Evolutionary conservation across 306 rosid genomes (phyloP).

Genomic region (Dryas octopetala): DNA sequence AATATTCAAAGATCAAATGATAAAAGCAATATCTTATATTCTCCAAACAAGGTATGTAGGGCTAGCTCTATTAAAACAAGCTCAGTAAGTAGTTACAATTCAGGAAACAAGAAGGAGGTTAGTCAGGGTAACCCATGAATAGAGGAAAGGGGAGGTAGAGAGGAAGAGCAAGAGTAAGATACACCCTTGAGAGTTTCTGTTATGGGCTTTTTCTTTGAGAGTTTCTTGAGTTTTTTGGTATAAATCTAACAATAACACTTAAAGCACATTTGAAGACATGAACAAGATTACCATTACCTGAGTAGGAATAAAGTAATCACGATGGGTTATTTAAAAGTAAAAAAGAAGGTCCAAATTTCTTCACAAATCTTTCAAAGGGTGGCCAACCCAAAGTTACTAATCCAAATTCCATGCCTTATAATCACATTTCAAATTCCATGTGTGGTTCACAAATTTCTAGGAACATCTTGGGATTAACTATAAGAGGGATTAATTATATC

Average conservation of each 20-base stretch:
- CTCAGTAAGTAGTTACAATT: neutral
- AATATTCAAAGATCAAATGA: no score
- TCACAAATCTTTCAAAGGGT: no score
- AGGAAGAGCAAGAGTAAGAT: neutral
- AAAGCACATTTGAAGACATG: neutral
- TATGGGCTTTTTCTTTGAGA: neutral
- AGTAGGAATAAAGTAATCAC: constrained; percentile 85
- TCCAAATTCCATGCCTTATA: no score
- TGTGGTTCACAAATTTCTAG: no score
- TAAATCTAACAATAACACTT: constrained; percentile 1
- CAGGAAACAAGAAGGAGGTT: neutral
- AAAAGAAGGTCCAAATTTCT: no score
- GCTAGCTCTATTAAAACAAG: neutral
- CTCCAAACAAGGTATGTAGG: neutral
- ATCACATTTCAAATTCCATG: no score
- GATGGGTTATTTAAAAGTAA: constrained; percentile 9
- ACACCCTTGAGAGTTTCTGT: no score
- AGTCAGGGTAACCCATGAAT: neutral
- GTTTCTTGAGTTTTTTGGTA: neutral
- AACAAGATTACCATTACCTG: constrained; percentile 51
- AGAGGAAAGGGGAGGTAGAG: neutral
- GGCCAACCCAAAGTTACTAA: no score
- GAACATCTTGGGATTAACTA: no score
- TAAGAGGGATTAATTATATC: no score
- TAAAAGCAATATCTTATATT: neutral